These are phyloP conservation scores for Aspergillus sergii DNA, from an alignment of 2,329 filamentous ascomycete species.

Conservation along the genomic window DNA sequence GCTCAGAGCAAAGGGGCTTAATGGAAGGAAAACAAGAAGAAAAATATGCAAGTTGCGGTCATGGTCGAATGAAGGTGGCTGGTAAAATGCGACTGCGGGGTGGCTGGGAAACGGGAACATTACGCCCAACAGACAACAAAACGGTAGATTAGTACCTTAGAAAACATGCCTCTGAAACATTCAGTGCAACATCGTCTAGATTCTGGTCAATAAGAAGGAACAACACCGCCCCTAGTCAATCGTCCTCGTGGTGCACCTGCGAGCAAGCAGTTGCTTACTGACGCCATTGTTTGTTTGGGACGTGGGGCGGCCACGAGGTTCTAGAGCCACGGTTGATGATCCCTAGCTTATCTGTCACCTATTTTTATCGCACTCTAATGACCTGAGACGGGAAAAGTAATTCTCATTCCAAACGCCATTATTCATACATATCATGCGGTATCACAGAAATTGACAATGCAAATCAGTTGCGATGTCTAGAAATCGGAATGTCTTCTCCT, in stretches of 20 bases:
- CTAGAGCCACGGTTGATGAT: conserved; percentile 15
- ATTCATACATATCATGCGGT: conserved; percentile 1
- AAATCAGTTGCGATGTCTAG: neutral
- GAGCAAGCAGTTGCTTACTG: neutral
- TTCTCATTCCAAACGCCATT: neutral
- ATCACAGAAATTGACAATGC: neutral
- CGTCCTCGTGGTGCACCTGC: neutral
- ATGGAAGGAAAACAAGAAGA: neutral
- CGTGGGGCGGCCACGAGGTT: conserved; percentile 11
- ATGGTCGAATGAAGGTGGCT: conserved; percentile 29
- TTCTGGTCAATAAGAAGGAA: neutral
- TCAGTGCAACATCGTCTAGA: neutral
- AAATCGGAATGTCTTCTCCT: neutral
- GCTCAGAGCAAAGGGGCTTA: neutral
- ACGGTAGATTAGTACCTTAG: neutral
- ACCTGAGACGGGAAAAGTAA: neutral
- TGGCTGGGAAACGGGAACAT: conserved; percentile 31
- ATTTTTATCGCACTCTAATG: neutral
- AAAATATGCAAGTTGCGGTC: conserved; percentile 12
- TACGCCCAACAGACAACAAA: neutral
- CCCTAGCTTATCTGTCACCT: neutral
- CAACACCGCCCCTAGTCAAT: neutral
- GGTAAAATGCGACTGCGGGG: conserved; percentile 29
- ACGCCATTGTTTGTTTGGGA: conserved; percentile 9
- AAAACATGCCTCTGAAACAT: neutral